phyloP scores from a whole-genome alignment of 1,139 yeast genomes.

The Suhomyces terraborum region DNA sequence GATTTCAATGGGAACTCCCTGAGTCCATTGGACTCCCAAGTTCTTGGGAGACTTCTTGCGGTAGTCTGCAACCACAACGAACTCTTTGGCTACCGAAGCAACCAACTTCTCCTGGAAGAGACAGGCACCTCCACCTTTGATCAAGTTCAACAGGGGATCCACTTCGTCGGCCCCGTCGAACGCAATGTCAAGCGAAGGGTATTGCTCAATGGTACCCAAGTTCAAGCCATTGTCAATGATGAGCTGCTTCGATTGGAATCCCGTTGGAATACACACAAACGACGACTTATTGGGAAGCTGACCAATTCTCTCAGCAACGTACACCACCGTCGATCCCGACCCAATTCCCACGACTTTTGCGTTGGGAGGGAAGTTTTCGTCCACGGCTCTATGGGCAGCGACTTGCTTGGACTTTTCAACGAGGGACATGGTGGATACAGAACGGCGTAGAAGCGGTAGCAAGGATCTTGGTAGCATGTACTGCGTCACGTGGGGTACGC shows the following conservation, averaged over 20 bases:
- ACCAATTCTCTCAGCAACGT: constrained; percentile 92
- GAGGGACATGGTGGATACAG: constrained; percentile 19
- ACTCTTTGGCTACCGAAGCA: constrained; percentile 74
- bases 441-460: neutral
- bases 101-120: constrained; percentile 94
- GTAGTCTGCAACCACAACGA: constrained; percentile 90
- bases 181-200: constrained; percentile 79
- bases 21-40: constrained; percentile 80
- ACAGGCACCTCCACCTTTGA: constrained; percentile 99
- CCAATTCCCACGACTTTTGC: constrained; percentile 91
- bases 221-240: constrained; percentile 79
- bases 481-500: constrained; percentile 5
- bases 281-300: constrained; percentile 58
- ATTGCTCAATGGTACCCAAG: constrained; percentile 82
- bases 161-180: constrained; percentile 99
- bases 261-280: constrained; percentile 88
- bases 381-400: constrained; percentile 93
- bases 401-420: constrained; percentile 74
- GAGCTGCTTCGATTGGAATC: constrained; percentile 89
- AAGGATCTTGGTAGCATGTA: neutral
- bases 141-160: constrained; percentile 75
- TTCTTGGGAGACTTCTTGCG: constrained; percentile 68
- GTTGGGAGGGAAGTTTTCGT: constrained; percentile 71
- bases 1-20: constrained; percentile 95
- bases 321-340: constrained; percentile 94